Evolutionary conservation across 2,329 filamentous ascomycete species (phyloP).

Genomic region (Trichocomaceae sp.): DNA sequence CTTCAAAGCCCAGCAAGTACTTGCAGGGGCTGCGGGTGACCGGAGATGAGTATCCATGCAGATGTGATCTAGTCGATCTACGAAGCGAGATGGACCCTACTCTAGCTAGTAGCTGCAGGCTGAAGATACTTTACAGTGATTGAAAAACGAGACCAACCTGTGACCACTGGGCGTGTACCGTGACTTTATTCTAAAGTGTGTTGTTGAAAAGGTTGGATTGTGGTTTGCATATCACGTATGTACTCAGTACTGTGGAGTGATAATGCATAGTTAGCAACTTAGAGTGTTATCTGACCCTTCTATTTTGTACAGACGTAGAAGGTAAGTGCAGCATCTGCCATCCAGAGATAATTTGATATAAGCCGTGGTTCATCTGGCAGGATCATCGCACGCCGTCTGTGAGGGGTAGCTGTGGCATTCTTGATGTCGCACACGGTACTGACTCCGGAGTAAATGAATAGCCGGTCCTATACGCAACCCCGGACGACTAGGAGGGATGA

Average conservation of each 20-base stretch:
- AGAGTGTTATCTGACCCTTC: too few relatives aligned
- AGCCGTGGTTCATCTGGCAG: too few relatives aligned
- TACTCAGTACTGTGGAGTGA: background rate
- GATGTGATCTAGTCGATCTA: slow-evolving; percentile 1
- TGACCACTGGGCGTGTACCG: background rate
- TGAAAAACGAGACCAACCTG: background rate
- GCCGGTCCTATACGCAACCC: too few relatives aligned
- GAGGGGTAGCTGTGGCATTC: too few relatives aligned
- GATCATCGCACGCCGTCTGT: too few relatives aligned
- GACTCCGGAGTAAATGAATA: too few relatives aligned
- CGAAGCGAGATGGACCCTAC: background rate
- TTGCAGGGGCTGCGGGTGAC: background rate
- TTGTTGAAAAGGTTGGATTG: slow-evolving; percentile 1
- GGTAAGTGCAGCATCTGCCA: too few relatives aligned
- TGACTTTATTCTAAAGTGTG: background rate
- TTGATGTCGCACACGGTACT: too few relatives aligned
- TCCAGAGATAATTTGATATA: too few relatives aligned
- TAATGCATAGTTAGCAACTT: background rate
- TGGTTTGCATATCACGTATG: background rate
- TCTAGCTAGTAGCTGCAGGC: slow-evolving; percentile 1
- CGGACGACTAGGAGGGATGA: too few relatives aligned
- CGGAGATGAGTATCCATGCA: slow-evolving; percentile 6
- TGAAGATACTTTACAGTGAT: background rate
- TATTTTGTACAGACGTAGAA: too few relatives aligned
- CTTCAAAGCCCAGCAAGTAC: background rate